phyloP scores from a whole-genome alignment of 2,329 filamentous ascomycete species.

The Cladosporium austrohemisphaericum region DNA sequence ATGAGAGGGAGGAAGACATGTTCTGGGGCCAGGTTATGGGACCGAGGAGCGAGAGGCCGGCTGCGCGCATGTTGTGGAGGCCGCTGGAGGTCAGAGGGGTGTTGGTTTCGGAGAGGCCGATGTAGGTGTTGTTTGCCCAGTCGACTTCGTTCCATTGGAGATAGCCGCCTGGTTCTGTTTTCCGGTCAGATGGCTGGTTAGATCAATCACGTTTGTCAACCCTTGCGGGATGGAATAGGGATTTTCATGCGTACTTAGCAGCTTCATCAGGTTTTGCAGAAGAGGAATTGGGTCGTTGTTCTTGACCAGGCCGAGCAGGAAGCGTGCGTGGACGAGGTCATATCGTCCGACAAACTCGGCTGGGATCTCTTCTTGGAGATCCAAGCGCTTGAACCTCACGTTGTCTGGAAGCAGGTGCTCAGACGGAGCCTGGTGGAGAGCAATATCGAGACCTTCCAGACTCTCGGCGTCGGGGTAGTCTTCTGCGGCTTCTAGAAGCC shows the following conservation, averaged over 20 bases:
- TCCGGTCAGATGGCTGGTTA: background rate
- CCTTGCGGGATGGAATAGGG: background rate
- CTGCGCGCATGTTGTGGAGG: conserved; percentile 3
- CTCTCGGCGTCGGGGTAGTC: conserved; percentile 8
- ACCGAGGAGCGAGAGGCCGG: background rate
- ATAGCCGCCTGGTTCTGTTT: conserved; percentile 13
- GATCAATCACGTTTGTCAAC: background rate
- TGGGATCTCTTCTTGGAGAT: conserved; percentile 13
- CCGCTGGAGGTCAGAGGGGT: background rate
- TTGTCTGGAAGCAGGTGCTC: conserved; percentile 14
- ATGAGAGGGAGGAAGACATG: background rate
- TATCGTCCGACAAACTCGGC: conserved; percentile 5
- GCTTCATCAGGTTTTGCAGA: background rate
- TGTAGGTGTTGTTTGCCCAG: conserved; percentile 6
- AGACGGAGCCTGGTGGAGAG: conserved; percentile 9
- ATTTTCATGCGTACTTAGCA: conserved; percentile 4
- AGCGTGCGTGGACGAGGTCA: conserved; percentile 13
- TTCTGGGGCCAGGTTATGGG: conserved; percentile 2
- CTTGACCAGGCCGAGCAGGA: conserved; percentile 11
- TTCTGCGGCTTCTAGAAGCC: conserved; percentile 11
- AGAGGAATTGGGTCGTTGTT: conserved; percentile 13
- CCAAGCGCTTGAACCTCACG: conserved; percentile 8
- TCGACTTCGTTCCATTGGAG: conserved; percentile 17
- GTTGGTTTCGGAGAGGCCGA: conserved; percentile 7
- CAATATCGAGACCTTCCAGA: conserved; percentile 14